Conservation (phyloP, 1,284 basidiomycete species). For the Cryptococcus floricola region DNA sequence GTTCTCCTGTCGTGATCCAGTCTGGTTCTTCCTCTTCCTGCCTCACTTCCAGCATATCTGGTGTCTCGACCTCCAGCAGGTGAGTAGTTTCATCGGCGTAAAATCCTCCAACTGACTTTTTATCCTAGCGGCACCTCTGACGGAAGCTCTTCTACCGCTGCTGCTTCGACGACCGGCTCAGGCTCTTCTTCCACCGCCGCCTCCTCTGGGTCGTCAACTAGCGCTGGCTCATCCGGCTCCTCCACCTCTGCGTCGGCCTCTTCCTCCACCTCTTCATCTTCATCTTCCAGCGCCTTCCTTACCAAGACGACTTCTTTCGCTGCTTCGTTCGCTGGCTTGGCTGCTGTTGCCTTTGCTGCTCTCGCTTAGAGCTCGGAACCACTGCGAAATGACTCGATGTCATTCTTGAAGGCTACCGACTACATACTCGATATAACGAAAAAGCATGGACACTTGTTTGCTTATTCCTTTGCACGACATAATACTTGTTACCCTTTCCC, state of each 20-base stretch:
- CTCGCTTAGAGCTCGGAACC: background rate
- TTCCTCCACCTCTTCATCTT: constrained; percentile 2
- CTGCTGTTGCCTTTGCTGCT: constrained; percentile 10
- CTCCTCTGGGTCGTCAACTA: constrained; percentile 18
- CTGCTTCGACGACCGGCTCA: constrained; percentile 16
- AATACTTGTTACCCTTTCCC: no score
- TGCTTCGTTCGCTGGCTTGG: constrained; percentile 13
- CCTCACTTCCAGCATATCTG: constrained; percentile 12
- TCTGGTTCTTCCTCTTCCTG: constrained; percentile 48
- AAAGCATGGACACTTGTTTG: background rate
- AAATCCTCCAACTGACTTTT: background rate
- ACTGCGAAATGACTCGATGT: no score
- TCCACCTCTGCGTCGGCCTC: constrained; percentile 3
- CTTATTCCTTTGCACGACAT: background rate
- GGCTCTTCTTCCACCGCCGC: constrained; percentile 14
- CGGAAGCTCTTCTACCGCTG: constrained; percentile 16
- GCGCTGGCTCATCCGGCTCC: constrained; percentile 4
- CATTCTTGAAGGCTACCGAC: no score
- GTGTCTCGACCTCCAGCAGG: background rate
- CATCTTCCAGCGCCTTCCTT: constrained; percentile 2
- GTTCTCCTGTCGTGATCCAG: constrained; percentile 56
- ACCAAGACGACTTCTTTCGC: constrained; percentile 10
- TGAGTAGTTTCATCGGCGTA: background rate
- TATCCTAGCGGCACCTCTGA: background rate
- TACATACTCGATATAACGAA: no score